These are phyloP conservation scores for Pluteus cervinus DNA, from an alignment of 768 basidiomycete genomes.

Conservation along the genomic window DNA sequence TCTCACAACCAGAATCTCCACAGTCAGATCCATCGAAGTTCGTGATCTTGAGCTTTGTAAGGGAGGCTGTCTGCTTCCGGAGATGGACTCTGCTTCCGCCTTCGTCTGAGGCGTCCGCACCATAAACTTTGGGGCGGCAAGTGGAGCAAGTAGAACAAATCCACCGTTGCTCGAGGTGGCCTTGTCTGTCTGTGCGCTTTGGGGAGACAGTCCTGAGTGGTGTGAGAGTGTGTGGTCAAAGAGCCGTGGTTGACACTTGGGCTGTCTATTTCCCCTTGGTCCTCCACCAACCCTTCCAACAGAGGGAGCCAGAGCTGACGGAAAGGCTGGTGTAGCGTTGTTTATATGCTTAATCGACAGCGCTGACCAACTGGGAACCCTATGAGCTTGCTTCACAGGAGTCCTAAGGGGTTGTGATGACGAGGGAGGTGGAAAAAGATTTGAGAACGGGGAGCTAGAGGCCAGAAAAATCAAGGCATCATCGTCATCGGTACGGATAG, in stretches of 20 bases:
- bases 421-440: constrained; percentile 38
- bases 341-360: constrained; percentile 32
- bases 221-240: constrained; percentile 41
- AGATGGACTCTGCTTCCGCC: constrained; percentile 49
- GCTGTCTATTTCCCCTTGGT: constrained; percentile 63
- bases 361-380: constrained; percentile 32
- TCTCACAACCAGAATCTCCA: constrained; percentile 49
- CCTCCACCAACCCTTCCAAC: constrained; percentile 39
- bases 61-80: constrained; percentile 53
- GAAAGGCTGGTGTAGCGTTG: constrained; percentile 13
- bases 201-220: constrained; percentile 42
- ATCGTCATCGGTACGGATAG: constrained; percentile 44
- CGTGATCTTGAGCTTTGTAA: constrained; percentile 53
- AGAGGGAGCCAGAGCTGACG: constrained; percentile 18
- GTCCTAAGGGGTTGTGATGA: constrained; percentile 50
- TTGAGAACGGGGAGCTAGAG: constrained; percentile 32
- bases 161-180: constrained; percentile 29
- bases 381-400: constrained; percentile 48
- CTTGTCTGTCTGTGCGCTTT: constrained; percentile 20
- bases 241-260: constrained; percentile 44
- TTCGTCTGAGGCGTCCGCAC: constrained; percentile 44
- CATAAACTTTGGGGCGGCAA: constrained; percentile 45
- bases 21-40: constrained; percentile 43
- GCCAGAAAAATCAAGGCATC: constrained; percentile 55
- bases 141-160: constrained; percentile 51